Evolutionary conservation across 2,329 filamentous ascomycete genomes (phyloP).

Genomic region (Fusarium odoratissimum): DNA sequence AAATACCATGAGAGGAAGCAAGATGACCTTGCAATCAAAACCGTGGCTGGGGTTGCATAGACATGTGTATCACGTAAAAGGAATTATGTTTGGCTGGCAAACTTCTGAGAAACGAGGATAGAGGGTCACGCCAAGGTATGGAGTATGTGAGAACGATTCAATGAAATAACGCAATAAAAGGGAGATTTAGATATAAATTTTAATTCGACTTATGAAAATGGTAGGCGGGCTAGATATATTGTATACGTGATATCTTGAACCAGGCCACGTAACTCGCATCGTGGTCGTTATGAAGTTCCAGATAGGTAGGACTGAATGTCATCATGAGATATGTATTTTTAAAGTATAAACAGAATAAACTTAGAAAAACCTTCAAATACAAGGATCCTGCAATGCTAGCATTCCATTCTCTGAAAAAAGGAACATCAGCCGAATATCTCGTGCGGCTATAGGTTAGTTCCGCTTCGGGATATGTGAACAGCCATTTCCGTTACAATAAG

Average conservation of each 20-base stretch:
- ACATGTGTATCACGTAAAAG: neutral
- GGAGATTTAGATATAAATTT: neutral
- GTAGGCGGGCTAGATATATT: no score
- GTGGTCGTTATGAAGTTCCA: neutral
- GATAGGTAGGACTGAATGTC: no score
- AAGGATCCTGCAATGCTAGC: no score
- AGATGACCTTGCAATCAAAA: neutral
- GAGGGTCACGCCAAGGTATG: neutral
- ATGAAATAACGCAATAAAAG: constrained; percentile 9
- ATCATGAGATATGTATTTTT: neutral
- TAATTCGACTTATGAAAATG: neutral
- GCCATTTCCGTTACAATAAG: neutral
- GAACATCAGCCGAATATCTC: neutral
- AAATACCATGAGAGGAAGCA: neutral
- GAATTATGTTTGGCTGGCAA: neutral
- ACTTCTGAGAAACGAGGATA: neutral
- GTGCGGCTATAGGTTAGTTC: neutral
- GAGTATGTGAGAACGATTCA: constrained; percentile 2
- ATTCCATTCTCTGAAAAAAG: neutral
- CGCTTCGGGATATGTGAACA: neutral
- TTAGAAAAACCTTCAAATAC: neutral
- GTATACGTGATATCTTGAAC: neutral
- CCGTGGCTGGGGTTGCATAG: neutral
- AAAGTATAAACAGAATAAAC: neutral
- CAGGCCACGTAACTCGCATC: neutral